phyloP scores from a whole-genome alignment of 179 eudicot genomes.

The Sideroxylon spinosum region DNA sequence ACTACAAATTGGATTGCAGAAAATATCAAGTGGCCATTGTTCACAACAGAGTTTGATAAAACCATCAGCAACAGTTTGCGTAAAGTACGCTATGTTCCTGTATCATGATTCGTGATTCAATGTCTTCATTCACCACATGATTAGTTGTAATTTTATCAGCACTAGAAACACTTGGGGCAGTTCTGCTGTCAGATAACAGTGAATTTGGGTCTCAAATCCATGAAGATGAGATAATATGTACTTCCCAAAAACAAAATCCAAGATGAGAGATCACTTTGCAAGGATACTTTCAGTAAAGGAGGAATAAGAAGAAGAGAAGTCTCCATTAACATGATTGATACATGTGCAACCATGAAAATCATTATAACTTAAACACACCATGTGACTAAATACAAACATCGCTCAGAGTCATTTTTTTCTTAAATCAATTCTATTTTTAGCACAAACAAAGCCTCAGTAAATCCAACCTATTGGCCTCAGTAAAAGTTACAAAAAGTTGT shows the following conservation, averaged over 20 bases:
- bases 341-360: neutral
- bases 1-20: conserved; percentile 7
- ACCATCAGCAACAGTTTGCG: neutral
- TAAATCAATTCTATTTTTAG: neutral
- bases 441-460: neutral
- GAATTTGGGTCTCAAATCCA: neutral
- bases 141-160: neutral
- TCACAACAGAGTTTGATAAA: neutral
- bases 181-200: neutral
- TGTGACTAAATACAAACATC: neutral
- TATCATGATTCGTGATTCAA: neutral
- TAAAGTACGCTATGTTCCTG: neutral
- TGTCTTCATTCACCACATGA: neutral
- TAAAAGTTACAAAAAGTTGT: too few relatives aligned
- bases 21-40: neutral
- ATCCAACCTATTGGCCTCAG: conserved; percentile 1
- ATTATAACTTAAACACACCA: too few relatives aligned
- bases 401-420: neutral
- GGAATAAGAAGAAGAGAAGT: neutral
- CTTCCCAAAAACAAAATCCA: conserved; percentile 5
- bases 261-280: neutral
- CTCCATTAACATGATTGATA: neutral
- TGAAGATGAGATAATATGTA: neutral
- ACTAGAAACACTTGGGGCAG: neutral
- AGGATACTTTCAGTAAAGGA: neutral